These are phyloP conservation scores for Gynandropsis gynandra DNA, from an alignment of 345 rosid genomes.

Conservation along the genomic window DNA sequence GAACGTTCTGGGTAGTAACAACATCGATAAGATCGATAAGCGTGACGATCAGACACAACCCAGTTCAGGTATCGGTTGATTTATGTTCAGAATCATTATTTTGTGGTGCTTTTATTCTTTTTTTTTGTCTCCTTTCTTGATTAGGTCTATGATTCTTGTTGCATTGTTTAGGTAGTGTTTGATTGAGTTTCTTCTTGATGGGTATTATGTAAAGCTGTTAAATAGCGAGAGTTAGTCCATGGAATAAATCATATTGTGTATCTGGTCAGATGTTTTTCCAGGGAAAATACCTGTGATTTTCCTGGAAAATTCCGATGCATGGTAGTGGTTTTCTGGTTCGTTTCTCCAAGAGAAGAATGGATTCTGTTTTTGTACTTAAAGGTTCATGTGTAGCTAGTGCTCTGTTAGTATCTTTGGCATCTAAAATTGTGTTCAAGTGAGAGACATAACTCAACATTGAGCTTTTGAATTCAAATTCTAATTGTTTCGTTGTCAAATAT, in stretches of 20 bases:
- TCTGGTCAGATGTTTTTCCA: not conserved
- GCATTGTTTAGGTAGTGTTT: not conserved
- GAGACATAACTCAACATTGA: slow-evolving; percentile 11
- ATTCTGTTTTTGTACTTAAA: not conserved
- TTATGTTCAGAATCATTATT: not conserved
- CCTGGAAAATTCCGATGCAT: slow-evolving; percentile 19
- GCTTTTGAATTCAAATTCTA: too few species aligned
- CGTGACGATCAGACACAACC: slow-evolving; percentile 3
- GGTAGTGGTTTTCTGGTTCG: slow-evolving; percentile 1
- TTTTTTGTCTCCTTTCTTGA: not conserved
- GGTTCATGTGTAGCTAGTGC: too few species aligned
- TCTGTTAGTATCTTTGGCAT: too few species aligned
- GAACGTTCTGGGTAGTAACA: not conserved
- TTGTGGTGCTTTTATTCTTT: not conserved
- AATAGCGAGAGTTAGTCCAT: not conserved
- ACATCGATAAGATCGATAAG: not conserved
- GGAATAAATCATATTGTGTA: too few species aligned
- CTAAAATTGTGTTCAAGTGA: not conserved
- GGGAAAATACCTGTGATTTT: not conserved
- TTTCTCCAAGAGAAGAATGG: not conserved
- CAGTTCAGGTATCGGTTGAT: slow-evolving; percentile 28
- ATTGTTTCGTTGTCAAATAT: too few species aligned
- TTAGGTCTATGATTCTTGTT: not conserved
- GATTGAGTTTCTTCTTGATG: slow-evolving; percentile 6
- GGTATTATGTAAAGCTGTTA: slow-evolving; percentile 13